A percentile compares a stretch with the other conserved stretches of the same genome.
Conservation (phyloP, 202 grass and related monocot species). For the Sporobolus alterniflorus region DNA sequence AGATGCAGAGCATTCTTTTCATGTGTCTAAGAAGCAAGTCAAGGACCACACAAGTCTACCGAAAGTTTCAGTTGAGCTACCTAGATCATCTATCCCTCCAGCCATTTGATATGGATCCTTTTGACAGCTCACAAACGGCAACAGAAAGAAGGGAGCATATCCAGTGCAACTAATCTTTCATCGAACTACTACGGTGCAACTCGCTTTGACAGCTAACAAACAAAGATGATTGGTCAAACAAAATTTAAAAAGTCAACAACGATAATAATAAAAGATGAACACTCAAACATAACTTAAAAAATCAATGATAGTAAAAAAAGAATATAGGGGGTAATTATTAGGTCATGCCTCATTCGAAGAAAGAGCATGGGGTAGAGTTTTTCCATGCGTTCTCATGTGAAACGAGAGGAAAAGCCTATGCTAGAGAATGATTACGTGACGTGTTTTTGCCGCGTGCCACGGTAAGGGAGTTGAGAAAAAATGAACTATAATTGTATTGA, state of each 20-base stretch:
- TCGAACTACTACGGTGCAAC: too few species aligned
- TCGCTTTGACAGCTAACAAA: too few species aligned
- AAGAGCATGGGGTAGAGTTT: slow-evolving; percentile 1
- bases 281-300: too few species aligned
- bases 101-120: not conserved
- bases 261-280: too few species aligned
- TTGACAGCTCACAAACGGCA: slow-evolving; percentile 24
- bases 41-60: slow-evolving; percentile 50
- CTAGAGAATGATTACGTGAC: too few species aligned
- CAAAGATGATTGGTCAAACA: too few species aligned
- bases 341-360: slow-evolving; percentile 38
- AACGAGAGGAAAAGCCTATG: slow-evolving; percentile 21
- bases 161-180: too few species aligned
- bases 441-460: too few species aligned
- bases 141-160: not conserved
- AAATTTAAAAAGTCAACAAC: too few species aligned
- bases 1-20: slow-evolving; percentile 39
- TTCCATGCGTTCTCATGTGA: slow-evolving; percentile 35
- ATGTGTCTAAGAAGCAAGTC: slow-evolving; percentile 24
- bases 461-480: too few species aligned
- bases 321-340: not conserved
- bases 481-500: too few species aligned
- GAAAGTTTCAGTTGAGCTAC: slow-evolving; percentile 31
- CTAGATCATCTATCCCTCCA: slow-evolving; percentile 13
- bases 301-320: too few species aligned